Conservation (phyloP, 768 basidiomycete genomes). For the Calocybe cyanea region DNA sequence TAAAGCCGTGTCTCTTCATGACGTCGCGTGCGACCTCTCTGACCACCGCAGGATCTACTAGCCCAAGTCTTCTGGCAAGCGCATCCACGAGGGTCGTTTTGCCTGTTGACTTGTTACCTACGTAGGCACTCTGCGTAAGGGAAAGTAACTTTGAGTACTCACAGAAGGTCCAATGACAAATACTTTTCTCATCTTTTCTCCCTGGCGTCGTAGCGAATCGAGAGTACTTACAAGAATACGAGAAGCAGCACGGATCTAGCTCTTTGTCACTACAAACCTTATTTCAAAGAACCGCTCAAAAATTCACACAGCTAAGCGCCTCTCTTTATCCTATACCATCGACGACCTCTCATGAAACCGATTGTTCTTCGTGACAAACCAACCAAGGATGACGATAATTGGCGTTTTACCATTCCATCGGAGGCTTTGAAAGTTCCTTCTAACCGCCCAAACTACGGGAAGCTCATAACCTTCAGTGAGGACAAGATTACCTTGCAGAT, state of each 20-base stretch:
- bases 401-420: constrained; percentile 42
- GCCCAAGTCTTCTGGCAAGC: constrained; percentile 35
- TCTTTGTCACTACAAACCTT: constrained; percentile 2
- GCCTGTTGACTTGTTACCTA: constrained; percentile 48
- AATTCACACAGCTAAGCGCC: constrained; percentile 13
- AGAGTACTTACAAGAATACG: background rate
- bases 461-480: constrained; percentile 46
- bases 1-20: constrained; percentile 51
- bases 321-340: constrained; percentile 8
- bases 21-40: constrained; percentile 60
- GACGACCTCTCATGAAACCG: constrained; percentile 28
- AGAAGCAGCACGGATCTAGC: background rate
- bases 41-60: constrained; percentile 40
- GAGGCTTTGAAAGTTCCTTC: constrained; percentile 23
- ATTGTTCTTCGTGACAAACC: constrained; percentile 37
- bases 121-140: background rate
- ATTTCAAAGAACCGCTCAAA: constrained; percentile 13
- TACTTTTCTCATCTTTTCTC: constrained; percentile 21
- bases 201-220: background rate
- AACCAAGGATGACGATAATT: constrained; percentile 44
- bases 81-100: constrained; percentile 66
- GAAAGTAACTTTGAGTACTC: constrained; percentile 12
- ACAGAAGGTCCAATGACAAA: constrained; percentile 55
- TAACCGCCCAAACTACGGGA: constrained; percentile 34
- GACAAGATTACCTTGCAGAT: constrained; percentile 50